Percentiles rank a stretch among this genome's conserved stretches.
These are phyloP conservation scores for Tolypocladium sp. DNA, from an alignment of 2,329 filamentous ascomycete genomes.

Conservation along the genomic window DNA sequence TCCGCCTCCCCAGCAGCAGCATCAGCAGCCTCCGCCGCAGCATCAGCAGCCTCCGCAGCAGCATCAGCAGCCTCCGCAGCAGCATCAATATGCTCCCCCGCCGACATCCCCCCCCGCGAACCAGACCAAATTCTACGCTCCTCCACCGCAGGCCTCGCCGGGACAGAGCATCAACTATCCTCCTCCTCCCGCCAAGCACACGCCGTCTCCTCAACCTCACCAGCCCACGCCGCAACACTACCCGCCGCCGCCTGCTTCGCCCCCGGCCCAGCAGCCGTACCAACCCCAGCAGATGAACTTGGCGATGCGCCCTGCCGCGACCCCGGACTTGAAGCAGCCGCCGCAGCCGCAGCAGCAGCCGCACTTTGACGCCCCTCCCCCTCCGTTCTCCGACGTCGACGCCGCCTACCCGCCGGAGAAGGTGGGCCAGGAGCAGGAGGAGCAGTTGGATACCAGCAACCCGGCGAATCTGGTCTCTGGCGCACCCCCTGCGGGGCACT, in stretches of 20 bases:
- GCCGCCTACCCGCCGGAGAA: constrained; percentile 20
- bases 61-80: constrained; percentile 8
- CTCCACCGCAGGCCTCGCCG: constrained; percentile 13
- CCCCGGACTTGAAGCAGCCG: constrained; percentile 13
- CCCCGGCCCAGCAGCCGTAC: constrained; percentile 11
- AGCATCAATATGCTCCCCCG: constrained; percentile 35
- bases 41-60: constrained; percentile 9
- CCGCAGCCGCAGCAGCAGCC: constrained; percentile 12
- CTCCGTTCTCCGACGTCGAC: constrained; percentile 11
- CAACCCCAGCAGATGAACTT: constrained; percentile 11
- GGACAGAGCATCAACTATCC: constrained; percentile 14
- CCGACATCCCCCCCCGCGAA: constrained; percentile 37
- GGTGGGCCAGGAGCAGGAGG: constrained; percentile 9
- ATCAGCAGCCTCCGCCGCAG: constrained; percentile 10
- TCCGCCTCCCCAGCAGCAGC: constrained; percentile 19
- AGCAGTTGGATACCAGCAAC: constrained; percentile 11
- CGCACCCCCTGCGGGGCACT: constrained; percentile 41
- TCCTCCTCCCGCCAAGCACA: constrained; percentile 20
- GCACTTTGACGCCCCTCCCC: constrained; percentile 17
- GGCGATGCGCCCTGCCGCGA: constrained; percentile 14
- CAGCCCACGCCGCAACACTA: constrained; percentile 8
- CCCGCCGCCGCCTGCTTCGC: constrained; percentile 7
- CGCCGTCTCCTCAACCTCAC: constrained; percentile 19
- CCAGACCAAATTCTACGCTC: constrained; percentile 34
- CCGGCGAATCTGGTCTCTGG: constrained; percentile 24